Base-by-base conservation (phyloP, 352 stramenopile species). In the Ophiocytium majus region DNA sequence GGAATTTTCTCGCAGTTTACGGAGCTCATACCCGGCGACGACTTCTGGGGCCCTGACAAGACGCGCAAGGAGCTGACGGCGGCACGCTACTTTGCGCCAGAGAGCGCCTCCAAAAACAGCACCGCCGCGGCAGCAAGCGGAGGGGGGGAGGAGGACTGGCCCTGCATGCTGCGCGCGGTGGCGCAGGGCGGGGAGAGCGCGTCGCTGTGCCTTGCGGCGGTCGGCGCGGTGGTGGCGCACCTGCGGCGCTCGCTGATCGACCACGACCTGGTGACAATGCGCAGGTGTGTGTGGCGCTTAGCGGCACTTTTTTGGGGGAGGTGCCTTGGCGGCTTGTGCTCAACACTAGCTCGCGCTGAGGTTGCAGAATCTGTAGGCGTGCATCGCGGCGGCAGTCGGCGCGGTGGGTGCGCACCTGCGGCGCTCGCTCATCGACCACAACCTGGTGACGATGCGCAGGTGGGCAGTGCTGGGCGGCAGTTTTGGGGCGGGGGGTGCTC, bases 41-140 rank as follows among this genome's bases (percentile, higher is more conserved):
- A 96, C 50, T 96, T 98, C 85, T 98, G 95, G 95, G 91, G 96
- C 88, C 91, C 92, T 9, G 89, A 93, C 10, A 93, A 94, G 79
- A 97, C 95, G 0, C 80, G 98, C 0, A 86, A 94, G 66, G 94
- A 98, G 90, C 92, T 99, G 10, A 92, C 96, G 71, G 90, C 50
- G 17, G 81, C 81, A 63, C 32, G 83, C 83, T 86, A 85, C 82
- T 90, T 92, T 82, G 37, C 50, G 9, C n/a, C 9, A 50, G 14
- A 57, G 1, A 14, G 10, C 10, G 75, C 1, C 31, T 50, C 31
- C 10, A 37, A 36, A 28, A 79, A 79, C 9, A 49, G 31, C 49
- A 23, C 71, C 17, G 28, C 17, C 57, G 28, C 19, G 28, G 57
- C 57, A 10, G 5, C n/a, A 32, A 83, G 10, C 63, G 19, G 36